Conservation (phyloP, 116 monocot genomes). For the Thalassia testudinum region DNA sequence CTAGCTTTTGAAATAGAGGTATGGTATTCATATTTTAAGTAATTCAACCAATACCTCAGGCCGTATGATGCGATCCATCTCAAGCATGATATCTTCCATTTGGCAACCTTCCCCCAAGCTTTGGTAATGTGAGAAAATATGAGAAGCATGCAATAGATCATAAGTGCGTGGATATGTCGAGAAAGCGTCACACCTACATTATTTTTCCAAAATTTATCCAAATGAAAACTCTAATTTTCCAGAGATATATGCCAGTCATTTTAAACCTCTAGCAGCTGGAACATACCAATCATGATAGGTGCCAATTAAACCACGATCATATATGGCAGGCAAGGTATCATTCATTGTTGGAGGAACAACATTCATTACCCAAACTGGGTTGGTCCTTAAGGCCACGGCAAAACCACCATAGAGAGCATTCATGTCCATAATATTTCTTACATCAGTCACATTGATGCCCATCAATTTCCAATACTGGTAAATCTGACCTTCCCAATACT, state of each 20-base stretch:
- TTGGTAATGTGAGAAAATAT: conserved; percentile 73
- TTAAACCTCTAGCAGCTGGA: conserved; percentile 2
- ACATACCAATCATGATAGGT: conserved; percentile 84
- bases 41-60: conserved; percentile 77
- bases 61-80: conserved; percentile 96
- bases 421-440: conserved; percentile 96
- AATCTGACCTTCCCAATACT: conserved; percentile 66
- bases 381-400: conserved; percentile 54
- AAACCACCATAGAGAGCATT: conserved; percentile 92
- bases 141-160: conserved; percentile 80
- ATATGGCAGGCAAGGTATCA: conserved; percentile 74
- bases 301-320: conserved; percentile 90
- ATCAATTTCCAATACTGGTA: conserved; percentile 71
- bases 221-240: background rate
- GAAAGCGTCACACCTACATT: conserved; percentile 84
- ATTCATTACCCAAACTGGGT: conserved; percentile 94
- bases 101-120: conserved; percentile 33
- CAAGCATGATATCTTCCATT: conserved; percentile 80
- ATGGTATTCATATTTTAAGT: too few species aligned
- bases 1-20: too few species aligned
- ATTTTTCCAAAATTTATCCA: background rate
- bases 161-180: conserved; percentile 97
- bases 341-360: conserved; percentile 61
- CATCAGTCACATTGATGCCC: conserved; percentile 26
- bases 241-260: background rate